A percentile compares a stretch with the other conserved stretches of the same genome.
These are phyloP conservation scores for Gymnopilus junonius DNA, from an alignment of 768 basidiomycete genomes.

Conservation along the genomic window DNA sequence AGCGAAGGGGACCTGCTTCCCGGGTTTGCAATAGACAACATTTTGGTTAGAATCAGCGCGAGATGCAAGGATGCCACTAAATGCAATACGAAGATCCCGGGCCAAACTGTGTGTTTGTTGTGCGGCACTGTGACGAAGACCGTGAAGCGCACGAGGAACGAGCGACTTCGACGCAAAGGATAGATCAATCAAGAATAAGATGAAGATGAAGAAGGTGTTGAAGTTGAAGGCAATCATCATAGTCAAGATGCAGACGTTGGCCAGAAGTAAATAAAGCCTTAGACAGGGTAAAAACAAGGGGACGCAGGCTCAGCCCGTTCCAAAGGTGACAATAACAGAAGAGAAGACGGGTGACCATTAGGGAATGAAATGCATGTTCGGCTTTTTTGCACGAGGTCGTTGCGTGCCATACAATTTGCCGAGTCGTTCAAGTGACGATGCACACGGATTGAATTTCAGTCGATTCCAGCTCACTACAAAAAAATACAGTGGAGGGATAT, in stretches of 20 bases:
- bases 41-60: slow-evolving; percentile 35
- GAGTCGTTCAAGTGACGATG: too few relatives aligned
- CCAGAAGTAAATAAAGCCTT: slow-evolving; percentile 5
- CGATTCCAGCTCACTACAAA: too few relatives aligned
- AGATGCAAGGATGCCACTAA: slow-evolving; percentile 55
- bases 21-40: slow-evolving; percentile 50
- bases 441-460: too few relatives aligned
- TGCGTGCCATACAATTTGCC: background rate
- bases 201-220: slow-evolving; percentile 37
- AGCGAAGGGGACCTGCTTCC: slow-evolving; percentile 32
- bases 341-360: slow-evolving; percentile 2
- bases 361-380: background rate
- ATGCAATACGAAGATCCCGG: slow-evolving; percentile 69
- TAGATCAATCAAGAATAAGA: slow-evolving; percentile 38
- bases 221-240: slow-evolving; percentile 32
- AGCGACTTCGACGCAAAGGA: slow-evolving; percentile 31
- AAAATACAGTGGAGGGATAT: background rate
- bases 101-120: slow-evolving; percentile 66
- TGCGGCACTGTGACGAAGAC: slow-evolving; percentile 57
- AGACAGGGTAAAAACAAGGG: background rate
- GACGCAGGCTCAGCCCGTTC: slow-evolving; percentile 25
- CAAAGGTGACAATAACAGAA: background rate
- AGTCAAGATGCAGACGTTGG: slow-evolving; percentile 22
- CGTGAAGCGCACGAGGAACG: slow-evolving; percentile 46
- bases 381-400: background rate